These are phyloP conservation scores for Plasmodium gonderi DNA, from an alignment of 169 alveolate species.

Conservation along the genomic window DNA sequence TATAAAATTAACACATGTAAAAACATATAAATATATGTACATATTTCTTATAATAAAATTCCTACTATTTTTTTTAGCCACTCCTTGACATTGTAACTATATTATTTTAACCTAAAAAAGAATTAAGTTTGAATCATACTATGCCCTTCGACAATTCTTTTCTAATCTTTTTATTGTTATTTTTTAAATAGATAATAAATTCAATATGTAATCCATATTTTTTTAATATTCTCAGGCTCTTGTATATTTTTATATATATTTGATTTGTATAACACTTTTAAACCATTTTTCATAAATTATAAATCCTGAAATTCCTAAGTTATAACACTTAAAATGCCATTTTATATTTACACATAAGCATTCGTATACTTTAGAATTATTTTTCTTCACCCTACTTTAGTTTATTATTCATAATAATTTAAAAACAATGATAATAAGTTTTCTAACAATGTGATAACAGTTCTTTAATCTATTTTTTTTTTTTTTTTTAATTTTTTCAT, in stretches of 20 bases:
- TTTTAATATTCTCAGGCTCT: neutral
- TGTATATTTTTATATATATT: neutral
- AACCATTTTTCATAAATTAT: neutral
- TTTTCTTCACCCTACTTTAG: neutral
- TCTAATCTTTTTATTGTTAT: neutral
- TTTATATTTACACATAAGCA: neutral
- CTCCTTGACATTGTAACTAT: neutral
- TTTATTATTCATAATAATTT: neutral
- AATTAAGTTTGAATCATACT: neutral
- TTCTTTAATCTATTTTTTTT: no score
- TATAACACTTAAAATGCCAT: neutral
- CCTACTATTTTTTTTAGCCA: neutral
- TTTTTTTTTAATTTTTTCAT: neutral
- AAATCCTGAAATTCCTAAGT: neutral
- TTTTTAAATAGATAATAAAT: neutral
- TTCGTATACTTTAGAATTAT: neutral
- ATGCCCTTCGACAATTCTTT: neutral
- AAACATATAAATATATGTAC: neutral
- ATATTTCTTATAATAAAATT: neutral
- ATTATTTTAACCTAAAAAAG: neutral
- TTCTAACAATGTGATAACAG: neutral
- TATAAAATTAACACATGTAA: neutral
- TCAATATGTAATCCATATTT: neutral
- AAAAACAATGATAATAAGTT: no score
- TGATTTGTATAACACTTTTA: neutral